Evolutionary conservation across 768 basidiomycete species (phyloP).

Genomic region (Auriscalpium vulgare): DNA sequence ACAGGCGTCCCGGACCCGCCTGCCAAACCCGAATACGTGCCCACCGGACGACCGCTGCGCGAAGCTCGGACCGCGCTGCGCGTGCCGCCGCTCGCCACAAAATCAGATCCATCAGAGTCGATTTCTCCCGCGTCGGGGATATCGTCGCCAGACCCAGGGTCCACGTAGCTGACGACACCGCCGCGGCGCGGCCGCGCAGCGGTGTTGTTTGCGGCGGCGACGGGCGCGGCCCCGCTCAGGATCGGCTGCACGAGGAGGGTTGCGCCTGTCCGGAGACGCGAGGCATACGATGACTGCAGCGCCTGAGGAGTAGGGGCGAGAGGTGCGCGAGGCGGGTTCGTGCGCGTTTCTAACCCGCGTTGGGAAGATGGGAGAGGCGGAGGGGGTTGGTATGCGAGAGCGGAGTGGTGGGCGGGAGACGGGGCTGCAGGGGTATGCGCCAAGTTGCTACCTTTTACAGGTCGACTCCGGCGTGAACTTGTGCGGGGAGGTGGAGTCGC

Average conservation of each 20-base stretch:
- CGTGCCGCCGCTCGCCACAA: conserved; percentile 56
- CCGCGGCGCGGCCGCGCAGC: conserved; percentile 42
- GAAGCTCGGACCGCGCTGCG: conserved; percentile 41
- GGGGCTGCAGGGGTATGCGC: conserved; percentile 26
- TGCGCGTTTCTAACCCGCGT: conserved; percentile 29
- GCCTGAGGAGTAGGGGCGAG: conserved; percentile 65
- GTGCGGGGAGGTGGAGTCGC: conserved; percentile 49
- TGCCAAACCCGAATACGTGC: conserved; percentile 44
- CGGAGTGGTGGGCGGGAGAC: conserved; percentile 26
- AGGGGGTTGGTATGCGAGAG: conserved; percentile 17
- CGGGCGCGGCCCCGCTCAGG: conserved; percentile 26
- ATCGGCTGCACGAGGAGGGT: conserved; percentile 90
- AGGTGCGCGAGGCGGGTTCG: conserved; percentile 5
- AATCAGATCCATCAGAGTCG: conserved; percentile 82
- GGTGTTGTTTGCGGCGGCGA: conserved; percentile 30
- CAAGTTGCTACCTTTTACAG: conserved; percentile 36
- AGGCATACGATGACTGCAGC: conserved; percentile 73
- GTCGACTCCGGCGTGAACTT: conserved; percentile 29
- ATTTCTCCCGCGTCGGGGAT: conserved; percentile 73
- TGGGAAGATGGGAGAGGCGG: conserved; percentile 22
- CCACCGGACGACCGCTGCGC: conserved; percentile 29
- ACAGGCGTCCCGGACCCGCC: conserved; percentile 28
- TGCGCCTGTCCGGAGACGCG: conserved; percentile 84
- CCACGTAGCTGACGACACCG: conserved; percentile 78
- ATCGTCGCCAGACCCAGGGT: conserved; percentile 78